Conservation (phyloP, 2,329 filamentous ascomycete genomes). For the Penicillium nordicum region DNA sequence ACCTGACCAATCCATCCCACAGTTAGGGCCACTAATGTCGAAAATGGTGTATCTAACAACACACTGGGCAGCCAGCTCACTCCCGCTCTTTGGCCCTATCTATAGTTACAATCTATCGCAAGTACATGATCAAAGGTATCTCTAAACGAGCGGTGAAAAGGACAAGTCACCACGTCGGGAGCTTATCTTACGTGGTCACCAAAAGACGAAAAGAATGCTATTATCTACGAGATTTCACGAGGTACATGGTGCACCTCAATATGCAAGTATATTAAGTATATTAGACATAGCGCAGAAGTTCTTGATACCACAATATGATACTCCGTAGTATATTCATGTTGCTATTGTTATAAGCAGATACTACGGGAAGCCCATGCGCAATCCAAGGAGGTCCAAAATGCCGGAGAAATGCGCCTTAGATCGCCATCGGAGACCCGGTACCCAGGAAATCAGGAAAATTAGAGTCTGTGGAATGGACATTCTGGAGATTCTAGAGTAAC, state of each 20-base stretch:
- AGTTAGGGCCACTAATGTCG: not conserved
- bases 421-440: conserved; percentile 8
- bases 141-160: conserved; percentile 8
- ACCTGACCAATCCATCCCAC: conserved; percentile 4
- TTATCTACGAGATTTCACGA: not conserved
- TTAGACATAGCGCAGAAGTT: not conserved
- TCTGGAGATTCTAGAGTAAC: conserved; percentile 5
- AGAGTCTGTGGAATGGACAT: conserved; percentile 3
- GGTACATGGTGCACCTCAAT: not conserved
- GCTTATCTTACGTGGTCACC: not conserved
- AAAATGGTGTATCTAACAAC: not conserved
- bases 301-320: not conserved
- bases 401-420: not conserved
- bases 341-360: not conserved
- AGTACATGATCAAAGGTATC: not conserved
- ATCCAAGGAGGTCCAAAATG: not conserved
- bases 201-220: not conserved
- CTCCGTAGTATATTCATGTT: not conserved
- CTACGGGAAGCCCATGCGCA: not conserved
- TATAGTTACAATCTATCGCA: not conserved
- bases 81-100: not conserved
- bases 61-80: conserved; percentile 2
- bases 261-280: conserved; percentile 3
- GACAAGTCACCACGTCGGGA: conserved; percentile 5
- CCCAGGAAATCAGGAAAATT: conserved; percentile 13